Percentiles rank a stretch among this genome's conserved stretches.
These are phyloP conservation scores for Aspergillus tanneri DNA, from an alignment of 2,329 filamentous ascomycete genomes.

Conservation along the genomic window DNA sequence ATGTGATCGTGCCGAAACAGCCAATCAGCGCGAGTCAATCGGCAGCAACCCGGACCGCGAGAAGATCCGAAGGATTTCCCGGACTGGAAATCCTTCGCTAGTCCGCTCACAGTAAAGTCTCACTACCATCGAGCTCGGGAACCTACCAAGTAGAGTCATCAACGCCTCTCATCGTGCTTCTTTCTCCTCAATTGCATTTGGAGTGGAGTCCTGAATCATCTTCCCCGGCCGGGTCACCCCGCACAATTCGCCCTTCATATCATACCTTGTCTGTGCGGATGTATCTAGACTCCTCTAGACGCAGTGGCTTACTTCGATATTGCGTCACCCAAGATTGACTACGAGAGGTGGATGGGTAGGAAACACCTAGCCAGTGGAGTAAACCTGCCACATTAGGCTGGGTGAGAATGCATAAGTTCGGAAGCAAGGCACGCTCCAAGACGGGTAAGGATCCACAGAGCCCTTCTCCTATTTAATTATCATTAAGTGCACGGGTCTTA, in stretches of 20 bases:
- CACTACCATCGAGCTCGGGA: too few relatives aligned
- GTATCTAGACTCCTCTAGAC: too few relatives aligned
- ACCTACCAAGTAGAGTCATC: too few relatives aligned
- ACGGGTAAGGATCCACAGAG: constrained; percentile 24
- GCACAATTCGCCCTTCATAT: too few relatives aligned
- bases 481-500: background rate
- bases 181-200: too few relatives aligned
- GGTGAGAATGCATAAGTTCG: constrained; percentile 21
- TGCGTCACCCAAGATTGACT: too few relatives aligned
- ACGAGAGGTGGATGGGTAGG: background rate
- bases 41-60: constrained; percentile 9
- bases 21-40: constrained; percentile 23
- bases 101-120: background rate
- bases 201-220: background rate
- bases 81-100: too few relatives aligned
- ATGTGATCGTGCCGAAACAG: constrained; percentile 21
- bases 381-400: background rate
- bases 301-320: too few relatives aligned
- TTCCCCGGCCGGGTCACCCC: background rate
- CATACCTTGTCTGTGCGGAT: too few relatives aligned
- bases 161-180: too few relatives aligned
- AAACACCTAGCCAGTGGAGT: constrained; percentile 4
- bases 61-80: background rate
- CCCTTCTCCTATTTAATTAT: background rate
- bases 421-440: constrained; percentile 26